Conservation (phyloP, 2,329 filamentous ascomycete genomes). For the Didymellaceae sp. region DNA sequence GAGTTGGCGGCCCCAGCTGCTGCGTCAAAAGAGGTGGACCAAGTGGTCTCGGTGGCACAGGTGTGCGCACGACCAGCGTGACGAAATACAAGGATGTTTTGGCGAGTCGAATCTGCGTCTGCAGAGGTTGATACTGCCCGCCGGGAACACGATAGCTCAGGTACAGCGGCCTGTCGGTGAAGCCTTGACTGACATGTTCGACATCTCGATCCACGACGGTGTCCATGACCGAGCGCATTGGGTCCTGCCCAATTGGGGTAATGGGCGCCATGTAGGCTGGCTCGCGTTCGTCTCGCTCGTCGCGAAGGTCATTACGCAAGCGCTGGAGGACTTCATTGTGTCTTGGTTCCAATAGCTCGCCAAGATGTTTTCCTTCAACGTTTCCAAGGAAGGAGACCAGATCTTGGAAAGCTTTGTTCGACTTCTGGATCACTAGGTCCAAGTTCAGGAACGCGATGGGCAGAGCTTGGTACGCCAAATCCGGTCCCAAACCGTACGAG, state of each 20-base stretch:
- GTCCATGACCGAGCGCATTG: slow-evolving; percentile 50
- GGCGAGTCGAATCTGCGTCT: slow-evolving; percentile 47
- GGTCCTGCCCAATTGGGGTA: slow-evolving; percentile 51
- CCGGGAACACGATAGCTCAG: slow-evolving; percentile 49
- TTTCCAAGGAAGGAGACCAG: slow-evolving; percentile 50
- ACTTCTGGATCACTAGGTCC: slow-evolving; percentile 55
- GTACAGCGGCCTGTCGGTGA: slow-evolving; percentile 49
- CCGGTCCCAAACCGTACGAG: slow-evolving; percentile 33
- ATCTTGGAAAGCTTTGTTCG: slow-evolving; percentile 54
- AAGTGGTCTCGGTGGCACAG: slow-evolving; percentile 27
- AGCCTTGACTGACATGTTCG: slow-evolving; percentile 54
- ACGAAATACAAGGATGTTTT: slow-evolving; percentile 56
- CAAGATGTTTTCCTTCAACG: slow-evolving; percentile 49
- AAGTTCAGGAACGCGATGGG: slow-evolving; percentile 55
- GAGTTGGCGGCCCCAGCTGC: slow-evolving; percentile 42
- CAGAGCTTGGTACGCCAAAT: slow-evolving; percentile 37
- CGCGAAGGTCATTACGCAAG: slow-evolving; percentile 54
- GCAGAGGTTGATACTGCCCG: slow-evolving; percentile 44
- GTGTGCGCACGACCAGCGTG: slow-evolving; percentile 48
- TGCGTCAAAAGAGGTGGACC: slow-evolving; percentile 44
- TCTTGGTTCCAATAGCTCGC: slow-evolving; percentile 52
- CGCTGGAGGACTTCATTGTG: slow-evolving; percentile 53
- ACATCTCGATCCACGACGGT: slow-evolving; percentile 52
- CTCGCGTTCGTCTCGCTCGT: slow-evolving; percentile 56
- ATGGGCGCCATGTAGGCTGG: slow-evolving; percentile 60